Percentiles rank a stretch among this genome's conserved stretches.
Conservation (phyloP, 2,329 filamentous ascomycete species). For the Torrubiella hemipterigena region DNA sequence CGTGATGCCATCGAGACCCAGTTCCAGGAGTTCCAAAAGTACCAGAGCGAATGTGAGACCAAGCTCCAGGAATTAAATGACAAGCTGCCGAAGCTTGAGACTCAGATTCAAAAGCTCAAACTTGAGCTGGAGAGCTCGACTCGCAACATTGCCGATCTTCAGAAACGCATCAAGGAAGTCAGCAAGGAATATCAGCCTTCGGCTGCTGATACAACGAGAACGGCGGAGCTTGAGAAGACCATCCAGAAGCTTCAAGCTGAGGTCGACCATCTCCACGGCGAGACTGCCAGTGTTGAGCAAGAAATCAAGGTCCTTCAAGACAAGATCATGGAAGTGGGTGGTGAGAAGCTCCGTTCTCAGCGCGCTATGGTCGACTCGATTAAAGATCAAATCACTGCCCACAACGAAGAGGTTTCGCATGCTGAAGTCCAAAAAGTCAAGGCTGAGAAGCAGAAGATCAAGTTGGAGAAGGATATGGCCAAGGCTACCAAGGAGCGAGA, state of each 20-base stretch:
- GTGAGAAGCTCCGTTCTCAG: conserved; percentile 81
- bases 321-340: conserved; percentile 97
- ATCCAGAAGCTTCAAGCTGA: conserved; percentile 66
- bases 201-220: conserved; percentile 65
- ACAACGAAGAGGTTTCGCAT: conserved; percentile 71
- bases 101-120: conserved; percentile 78
- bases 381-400: conserved; percentile 71
- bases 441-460: conserved; percentile 81
- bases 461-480: conserved; percentile 71
- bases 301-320: conserved; percentile 89
- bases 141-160: conserved; percentile 71
- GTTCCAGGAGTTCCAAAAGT: conserved; percentile 74
- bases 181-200: conserved; percentile 70
- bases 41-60: conserved; percentile 68
- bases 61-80: conserved; percentile 61
- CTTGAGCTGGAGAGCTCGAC: conserved; percentile 82
- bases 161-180: conserved; percentile 78
- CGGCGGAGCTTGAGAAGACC: conserved; percentile 63
- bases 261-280: conserved; percentile 64
- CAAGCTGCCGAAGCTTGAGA: conserved; percentile 75
- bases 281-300: conserved; percentile 81
- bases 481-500: conserved; percentile 74
- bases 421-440: conserved; percentile 85
- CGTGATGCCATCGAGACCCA: conserved; percentile 74
- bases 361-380: conserved; percentile 82